phyloP scores from a whole-genome alignment of 352 stramenopile species.

The Ophiocytium majus region DNA sequence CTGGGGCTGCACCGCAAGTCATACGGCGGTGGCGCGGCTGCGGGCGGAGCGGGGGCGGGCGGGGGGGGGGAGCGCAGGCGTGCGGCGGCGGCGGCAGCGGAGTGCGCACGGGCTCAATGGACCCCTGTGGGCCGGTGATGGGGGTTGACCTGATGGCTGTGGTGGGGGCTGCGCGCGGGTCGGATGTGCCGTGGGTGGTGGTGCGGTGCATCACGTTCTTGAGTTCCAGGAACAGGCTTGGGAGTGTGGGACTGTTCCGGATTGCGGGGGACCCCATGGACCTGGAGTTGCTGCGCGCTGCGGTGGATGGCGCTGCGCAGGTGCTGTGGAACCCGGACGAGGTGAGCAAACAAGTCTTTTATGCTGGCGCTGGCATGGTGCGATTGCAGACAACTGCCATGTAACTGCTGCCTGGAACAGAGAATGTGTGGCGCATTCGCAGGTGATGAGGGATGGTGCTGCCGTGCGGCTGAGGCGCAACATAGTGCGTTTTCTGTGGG shows the following conservation, averaged over 20 bases:
- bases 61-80: no score
- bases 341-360: no score
- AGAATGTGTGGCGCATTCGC: no score
- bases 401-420: no score
- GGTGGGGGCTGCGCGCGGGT: constrained; percentile 23
- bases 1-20: not conserved
- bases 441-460: no score
- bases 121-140: constrained; percentile 30
- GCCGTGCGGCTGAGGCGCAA: no score
- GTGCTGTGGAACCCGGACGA: constrained; percentile 47
- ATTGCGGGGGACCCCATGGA: constrained; percentile 32
- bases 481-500: no score
- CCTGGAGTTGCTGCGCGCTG: constrained; percentile 23
- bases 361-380: no score
- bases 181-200: constrained; percentile 51
- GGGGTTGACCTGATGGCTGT: constrained; percentile 33
- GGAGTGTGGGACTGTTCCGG: constrained; percentile 45
- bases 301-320: constrained; percentile 33
- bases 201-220: constrained; percentile 39
- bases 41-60: no score
- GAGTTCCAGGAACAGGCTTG: constrained; percentile 30
- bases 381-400: no score
- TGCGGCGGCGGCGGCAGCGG: not conserved
- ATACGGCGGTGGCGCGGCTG: not conserved
- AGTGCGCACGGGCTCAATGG: not conserved